phyloP scores from a whole-genome alignment of 257 asterid species.

The Scutellaria barbata region DNA sequence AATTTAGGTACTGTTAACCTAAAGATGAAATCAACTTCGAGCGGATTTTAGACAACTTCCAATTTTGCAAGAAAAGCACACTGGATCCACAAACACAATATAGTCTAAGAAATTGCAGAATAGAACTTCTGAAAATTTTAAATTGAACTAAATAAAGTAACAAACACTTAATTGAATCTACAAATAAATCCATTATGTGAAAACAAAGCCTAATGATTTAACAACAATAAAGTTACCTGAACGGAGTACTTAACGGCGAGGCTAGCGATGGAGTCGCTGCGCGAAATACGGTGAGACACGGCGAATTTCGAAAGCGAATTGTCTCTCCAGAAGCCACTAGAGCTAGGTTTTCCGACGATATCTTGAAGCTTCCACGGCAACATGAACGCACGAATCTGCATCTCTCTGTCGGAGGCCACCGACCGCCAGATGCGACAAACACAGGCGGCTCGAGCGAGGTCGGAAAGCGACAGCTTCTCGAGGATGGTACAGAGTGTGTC shows the following conservation, averaged over 20 bases:
- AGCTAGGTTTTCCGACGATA: slow-evolving; percentile 79
- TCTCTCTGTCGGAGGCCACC: slow-evolving; percentile 80
- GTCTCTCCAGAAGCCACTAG: slow-evolving; percentile 90
- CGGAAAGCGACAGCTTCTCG: slow-evolving; percentile 63
- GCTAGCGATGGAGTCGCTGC: slow-evolving; percentile 80
- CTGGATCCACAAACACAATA: slow-evolving; percentile 5
- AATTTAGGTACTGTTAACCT: neutral
- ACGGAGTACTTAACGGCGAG: slow-evolving; percentile 96
- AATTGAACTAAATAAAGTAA: neutral
- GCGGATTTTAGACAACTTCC: neutral
- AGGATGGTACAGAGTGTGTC: slow-evolving; percentile 85
- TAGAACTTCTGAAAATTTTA: neutral
- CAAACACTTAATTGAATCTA: neutral
- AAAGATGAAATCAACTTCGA: neutral
- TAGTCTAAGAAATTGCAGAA: neutral
- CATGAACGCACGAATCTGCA: slow-evolving; percentile 73
- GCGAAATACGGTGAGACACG: slow-evolving; percentile 72
- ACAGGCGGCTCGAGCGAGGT: slow-evolving; percentile 88
- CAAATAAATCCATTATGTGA: slow-evolving; percentile 10
- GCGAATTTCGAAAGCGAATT: slow-evolving; percentile 83
- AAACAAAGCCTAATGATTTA: neutral
- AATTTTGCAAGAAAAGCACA: neutral
- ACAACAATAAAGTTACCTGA: slow-evolving; percentile 58
- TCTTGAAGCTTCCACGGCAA: slow-evolving; percentile 84
- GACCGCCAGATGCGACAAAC: slow-evolving; percentile 76